Evolutionary conservation across 2,329 filamentous ascomycete species (phyloP), one percentile per base, ranked within the genome.

Genomic region (Phaeosphaeriaceae sp.): DNA sequence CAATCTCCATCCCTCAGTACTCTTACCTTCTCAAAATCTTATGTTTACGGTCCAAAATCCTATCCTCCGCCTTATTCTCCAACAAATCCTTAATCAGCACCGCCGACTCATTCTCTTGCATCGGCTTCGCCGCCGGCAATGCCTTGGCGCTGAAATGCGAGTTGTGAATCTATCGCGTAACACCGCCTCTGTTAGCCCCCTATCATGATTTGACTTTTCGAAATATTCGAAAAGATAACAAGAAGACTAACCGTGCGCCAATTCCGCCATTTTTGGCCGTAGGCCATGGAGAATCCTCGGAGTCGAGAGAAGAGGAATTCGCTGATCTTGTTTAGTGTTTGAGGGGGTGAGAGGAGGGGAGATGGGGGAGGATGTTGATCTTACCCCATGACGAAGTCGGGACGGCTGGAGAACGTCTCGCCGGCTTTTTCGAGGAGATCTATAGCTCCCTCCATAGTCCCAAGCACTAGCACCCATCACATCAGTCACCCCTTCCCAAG

Each of bases 281-380:
- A 46, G 33, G 20, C 42, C 42, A 46, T 46, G 42, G 42, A 46
- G 20, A 46, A 46, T 46, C 42, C 42, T 46, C 42, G 42, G 42
- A 46, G 42, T 39, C 33, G 42, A 46, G 42, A 46, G 42, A 46
- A 46, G 34, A 46, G 42, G 42, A 46, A 46, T 46, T 46, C 42
- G 33, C 42, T 46, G 42, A 33, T 38, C 21, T 46, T 38, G 20
- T 46, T 38, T 39, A 46, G 42, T 32, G 33, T 46, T 39, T 46
- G 42, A 38, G 33, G 33, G 35, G 33, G 41, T 44, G 32, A 36
- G 18, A 44, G 41, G 41, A 26, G 32, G 32, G 9, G 13, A 3
- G 16, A 34, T n/a, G 32, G 32, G 32, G 32, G 32, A 32, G 42
- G 42, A 32, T 38, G 33, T 46, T 46, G 9, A 38, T 38, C 34